Percentiles rank a stretch among this genome's conserved stretches.
phyloP scores from a whole-genome alignment of 352 stramenopile genomes.

The Blastocystis hominis region DNA sequence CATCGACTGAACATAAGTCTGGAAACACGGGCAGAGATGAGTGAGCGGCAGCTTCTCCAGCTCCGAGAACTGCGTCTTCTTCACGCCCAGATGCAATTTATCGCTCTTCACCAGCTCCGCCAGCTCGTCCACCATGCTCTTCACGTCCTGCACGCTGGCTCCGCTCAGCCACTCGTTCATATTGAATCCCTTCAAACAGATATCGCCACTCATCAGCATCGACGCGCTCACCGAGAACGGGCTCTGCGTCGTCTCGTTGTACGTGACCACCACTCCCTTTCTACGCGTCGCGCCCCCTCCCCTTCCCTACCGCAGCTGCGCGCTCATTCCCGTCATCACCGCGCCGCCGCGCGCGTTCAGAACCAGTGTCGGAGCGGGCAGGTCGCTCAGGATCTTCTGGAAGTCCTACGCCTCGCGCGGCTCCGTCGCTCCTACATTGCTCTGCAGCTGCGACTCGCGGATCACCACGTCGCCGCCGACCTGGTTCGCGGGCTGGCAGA shows the following conservation, averaged over 20 bases:
- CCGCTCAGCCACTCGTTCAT: constrained; percentile 25
- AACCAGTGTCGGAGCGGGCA: constrained; percentile 72
- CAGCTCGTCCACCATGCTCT: constrained; percentile 60
- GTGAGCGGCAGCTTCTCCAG: constrained; percentile 57
- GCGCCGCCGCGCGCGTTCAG: constrained; percentile 72
- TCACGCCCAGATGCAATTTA: constrained; percentile 57
- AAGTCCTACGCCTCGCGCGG: constrained; percentile 68
- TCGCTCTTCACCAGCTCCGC: background rate
- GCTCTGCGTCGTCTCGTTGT: background rate
- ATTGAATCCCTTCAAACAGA: constrained; percentile 44
- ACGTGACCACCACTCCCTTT: background rate
- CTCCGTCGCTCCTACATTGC: background rate
- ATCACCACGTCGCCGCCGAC: constrained; percentile 71
- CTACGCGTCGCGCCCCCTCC: background rate
- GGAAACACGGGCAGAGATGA: constrained; percentile 43
- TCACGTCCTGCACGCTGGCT: constrained; percentile 56
- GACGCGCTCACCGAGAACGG: background rate
- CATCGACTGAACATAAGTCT: constrained; percentile 48
- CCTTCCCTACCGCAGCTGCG: background rate
- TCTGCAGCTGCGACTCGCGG: constrained; percentile 66
- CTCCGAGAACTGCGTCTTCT: constrained; percentile 59
- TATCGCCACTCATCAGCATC: background rate
- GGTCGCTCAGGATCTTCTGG: constrained; percentile 71
- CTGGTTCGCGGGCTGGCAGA: constrained; percentile 70
- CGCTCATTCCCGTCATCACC: background rate